A percentile compares a stretch with the other conserved stretches of the same genome.
phyloP scores from a whole-genome alignment of 2,329 filamentous ascomycete genomes.

The Botrytis byssoidea region DNA sequence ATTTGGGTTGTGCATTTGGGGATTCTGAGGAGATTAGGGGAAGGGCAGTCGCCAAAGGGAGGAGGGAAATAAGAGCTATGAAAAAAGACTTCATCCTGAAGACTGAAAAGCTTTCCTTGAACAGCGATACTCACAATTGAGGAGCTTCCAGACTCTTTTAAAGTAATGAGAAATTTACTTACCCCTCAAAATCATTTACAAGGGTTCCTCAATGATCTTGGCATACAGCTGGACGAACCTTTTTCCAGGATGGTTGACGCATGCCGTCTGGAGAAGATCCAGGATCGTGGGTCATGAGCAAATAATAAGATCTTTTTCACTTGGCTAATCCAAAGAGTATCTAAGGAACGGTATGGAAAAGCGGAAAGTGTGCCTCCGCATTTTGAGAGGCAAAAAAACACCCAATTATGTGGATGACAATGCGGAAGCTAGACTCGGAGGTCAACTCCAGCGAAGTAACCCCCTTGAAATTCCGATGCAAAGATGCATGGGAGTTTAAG shows the following conservation, averaged over 20 bases:
- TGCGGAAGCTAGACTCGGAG: background rate
- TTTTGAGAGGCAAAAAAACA: background rate
- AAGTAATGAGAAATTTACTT: background rate
- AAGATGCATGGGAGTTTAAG: background rate
- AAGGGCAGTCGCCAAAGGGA: conserved; percentile 1
- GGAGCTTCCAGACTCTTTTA: background rate
- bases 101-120: background rate
- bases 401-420: background rate
- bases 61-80: background rate
- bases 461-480: background rate
- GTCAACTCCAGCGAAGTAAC: background rate
- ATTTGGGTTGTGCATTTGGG: background rate
- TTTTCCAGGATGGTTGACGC: background rate
- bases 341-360: background rate
- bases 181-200: conserved; percentile 2
- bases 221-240: background rate
- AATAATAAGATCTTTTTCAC: background rate
- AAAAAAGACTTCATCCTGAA: conserved; percentile 12
- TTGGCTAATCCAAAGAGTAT: background rate
- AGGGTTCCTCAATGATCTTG: background rate
- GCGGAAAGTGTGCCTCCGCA: conserved; percentile 16
- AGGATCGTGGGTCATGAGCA: background rate
- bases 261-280: background rate
- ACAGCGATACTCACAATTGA: background rate
- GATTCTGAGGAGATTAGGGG: conserved; percentile 8